Evolutionary conservation across 202 grass and related monocot genomes (phyloP).

Genomic region (Carex arenaria): DNA sequence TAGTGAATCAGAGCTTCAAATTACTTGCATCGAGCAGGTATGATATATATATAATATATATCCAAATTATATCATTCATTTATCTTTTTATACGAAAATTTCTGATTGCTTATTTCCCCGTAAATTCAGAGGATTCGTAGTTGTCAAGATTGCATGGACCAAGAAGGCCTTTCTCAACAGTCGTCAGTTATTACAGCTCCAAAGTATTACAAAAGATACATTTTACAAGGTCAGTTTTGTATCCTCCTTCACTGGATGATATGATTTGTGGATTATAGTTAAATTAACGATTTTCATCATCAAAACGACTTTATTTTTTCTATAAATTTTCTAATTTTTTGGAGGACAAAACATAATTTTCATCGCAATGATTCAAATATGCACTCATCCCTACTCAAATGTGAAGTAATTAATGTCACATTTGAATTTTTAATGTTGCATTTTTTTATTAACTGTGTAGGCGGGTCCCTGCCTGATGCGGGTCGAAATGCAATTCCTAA

Average conservation of each 20-base stretch:
- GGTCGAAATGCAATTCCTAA: conserved; percentile 48
- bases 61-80: background rate
- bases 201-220: conserved; percentile 81
- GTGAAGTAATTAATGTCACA: background rate
- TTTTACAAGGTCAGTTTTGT: conserved; percentile 45
- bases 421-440: background rate
- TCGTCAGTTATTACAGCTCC: conserved; percentile 69
- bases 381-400: background rate
- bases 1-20: conserved; percentile 30
- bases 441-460: conserved; percentile 23
- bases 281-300: background rate
- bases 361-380: background rate
- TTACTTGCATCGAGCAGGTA: conserved; percentile 77
- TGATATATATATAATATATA: background rate
- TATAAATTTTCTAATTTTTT: background rate
- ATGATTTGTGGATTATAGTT: background rate
- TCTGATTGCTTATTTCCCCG: background rate
- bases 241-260: background rate
- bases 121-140: conserved; percentile 50
- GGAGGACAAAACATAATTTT: background rate
- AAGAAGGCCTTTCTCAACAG: conserved; percentile 75
- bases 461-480: conserved; percentile 42
- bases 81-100: background rate
- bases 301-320: background rate
- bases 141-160: conserved; percentile 56